A percentile compares a stretch with the other conserved stretches of the same genome.
Conservation (phyloP, 192 early-diverging fungal species). For the Coemansia sp. region DNA sequence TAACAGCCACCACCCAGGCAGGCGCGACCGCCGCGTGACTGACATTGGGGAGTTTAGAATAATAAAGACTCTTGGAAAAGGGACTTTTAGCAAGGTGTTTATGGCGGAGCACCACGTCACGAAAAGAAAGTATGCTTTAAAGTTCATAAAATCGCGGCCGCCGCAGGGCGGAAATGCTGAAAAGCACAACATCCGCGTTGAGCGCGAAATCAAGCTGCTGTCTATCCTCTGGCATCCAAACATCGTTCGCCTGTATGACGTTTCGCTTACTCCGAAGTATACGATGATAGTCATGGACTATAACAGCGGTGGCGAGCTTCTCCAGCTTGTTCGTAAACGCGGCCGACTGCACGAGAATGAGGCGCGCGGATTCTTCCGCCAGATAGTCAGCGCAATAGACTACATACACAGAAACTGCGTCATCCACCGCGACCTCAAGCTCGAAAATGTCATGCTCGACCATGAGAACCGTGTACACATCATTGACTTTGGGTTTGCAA, state of each 20-base stretch:
- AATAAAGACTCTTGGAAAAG: slow-evolving; percentile 53
- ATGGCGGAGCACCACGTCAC: slow-evolving; percentile 52
- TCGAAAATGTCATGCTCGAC: slow-evolving; percentile 87
- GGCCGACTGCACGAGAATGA: slow-evolving; percentile 83
- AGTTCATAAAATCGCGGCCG: slow-evolving; percentile 64
- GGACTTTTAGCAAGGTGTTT: slow-evolving; percentile 58
- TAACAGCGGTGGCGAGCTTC: slow-evolving; percentile 81
- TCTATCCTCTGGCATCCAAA: slow-evolving; percentile 88
- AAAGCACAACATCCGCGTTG: slow-evolving; percentile 77
- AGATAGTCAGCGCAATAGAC: slow-evolving; percentile 78
- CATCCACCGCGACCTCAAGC: slow-evolving; percentile 81
- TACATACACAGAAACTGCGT: slow-evolving; percentile 69
- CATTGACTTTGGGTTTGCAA: slow-evolving; percentile 90
- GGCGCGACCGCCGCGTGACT: slow-evolving; percentile 42
- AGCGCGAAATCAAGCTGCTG: slow-evolving; percentile 78
- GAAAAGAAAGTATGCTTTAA: slow-evolving; percentile 63
- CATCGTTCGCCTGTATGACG: slow-evolving; percentile 86
- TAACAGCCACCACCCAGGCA: slow-evolving; percentile 35
- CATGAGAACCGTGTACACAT: slow-evolving; percentile 73
- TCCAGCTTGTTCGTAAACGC: slow-evolving; percentile 81
- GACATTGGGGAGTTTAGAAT: slow-evolving; percentile 51
- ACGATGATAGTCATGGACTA: slow-evolving; percentile 90
- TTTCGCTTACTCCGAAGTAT: slow-evolving; percentile 76
- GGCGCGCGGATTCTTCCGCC: slow-evolving; percentile 82
- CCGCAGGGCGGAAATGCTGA: slow-evolving; percentile 58